Evolutionary conservation across 1,284 basidiomycete species (phyloP).

Genomic region (Cutaneotrichosporon mucoides): DNA sequence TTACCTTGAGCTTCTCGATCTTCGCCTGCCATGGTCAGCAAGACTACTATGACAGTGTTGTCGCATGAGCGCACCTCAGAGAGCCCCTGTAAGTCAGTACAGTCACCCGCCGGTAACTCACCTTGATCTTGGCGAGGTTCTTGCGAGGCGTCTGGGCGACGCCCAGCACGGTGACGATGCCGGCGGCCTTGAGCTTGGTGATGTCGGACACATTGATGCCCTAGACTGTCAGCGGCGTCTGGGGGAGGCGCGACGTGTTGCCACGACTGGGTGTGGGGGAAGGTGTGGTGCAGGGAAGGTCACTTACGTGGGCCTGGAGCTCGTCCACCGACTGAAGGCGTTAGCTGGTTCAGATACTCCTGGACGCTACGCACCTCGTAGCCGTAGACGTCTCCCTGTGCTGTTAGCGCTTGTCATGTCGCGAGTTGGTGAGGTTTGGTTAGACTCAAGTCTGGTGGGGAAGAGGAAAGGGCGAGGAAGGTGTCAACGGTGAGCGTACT

Average conservation of each 20-base stretch:
- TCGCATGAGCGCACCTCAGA: conserved; percentile 29
- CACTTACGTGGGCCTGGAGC: conserved; percentile 75
- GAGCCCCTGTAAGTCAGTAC: conserved; percentile 28
- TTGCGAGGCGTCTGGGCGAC: conserved; percentile 68
- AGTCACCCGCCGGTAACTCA: conserved; percentile 34
- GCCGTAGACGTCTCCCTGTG: conserved; percentile 17
- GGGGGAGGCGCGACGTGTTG: neutral
- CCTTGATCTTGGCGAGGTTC: conserved; percentile 87
- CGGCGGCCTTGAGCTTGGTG: conserved; percentile 72
- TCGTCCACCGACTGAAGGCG: conserved; percentile 69
- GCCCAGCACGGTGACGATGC: conserved; percentile 52
- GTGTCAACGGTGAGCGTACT: conserved; percentile 2
- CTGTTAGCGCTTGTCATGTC: too few species aligned
- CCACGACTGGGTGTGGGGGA: neutral
- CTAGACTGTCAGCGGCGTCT: conserved; percentile 48
- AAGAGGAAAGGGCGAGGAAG: neutral
- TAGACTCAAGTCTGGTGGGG: neutral
- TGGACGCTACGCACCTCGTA: conserved; percentile 14
- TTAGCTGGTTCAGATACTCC: neutral
- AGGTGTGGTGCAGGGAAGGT: neutral
- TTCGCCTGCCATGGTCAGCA: conserved; percentile 57
- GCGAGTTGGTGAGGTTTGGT: neutral
- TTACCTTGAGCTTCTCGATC: conserved; percentile 89
- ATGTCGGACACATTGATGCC: conserved; percentile 94
- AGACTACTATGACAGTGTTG: too few species aligned